Conservation (phyloP, 2,329 filamentous ascomycete genomes). For the Hysterium pulicare region DNA sequence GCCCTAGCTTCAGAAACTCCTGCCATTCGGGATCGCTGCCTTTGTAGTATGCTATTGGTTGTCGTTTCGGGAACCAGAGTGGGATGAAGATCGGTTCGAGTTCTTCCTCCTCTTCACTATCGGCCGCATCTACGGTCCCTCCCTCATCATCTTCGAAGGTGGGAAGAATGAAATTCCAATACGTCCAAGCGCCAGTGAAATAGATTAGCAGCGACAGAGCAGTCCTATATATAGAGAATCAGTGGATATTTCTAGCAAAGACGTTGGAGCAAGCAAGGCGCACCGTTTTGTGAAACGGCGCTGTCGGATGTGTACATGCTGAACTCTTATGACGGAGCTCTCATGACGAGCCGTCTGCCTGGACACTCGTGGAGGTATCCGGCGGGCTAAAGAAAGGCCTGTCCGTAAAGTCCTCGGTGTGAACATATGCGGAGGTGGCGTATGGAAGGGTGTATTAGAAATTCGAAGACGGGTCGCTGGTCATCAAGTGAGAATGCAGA, state of each 20-base stretch:
- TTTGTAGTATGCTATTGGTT: constrained; percentile 44
- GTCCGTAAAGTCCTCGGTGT: constrained; percentile 35
- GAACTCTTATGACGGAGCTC: constrained; percentile 27
- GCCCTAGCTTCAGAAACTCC: no score
- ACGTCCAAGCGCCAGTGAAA: constrained; percentile 10
- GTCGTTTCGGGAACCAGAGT: constrained; percentile 43
- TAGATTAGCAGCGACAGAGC: constrained; percentile 7
- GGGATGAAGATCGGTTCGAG: constrained; percentile 46
- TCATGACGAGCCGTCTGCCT: constrained; percentile 28
- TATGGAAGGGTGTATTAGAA: no score
- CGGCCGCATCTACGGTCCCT: constrained; percentile 18
- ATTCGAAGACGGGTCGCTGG: no score
- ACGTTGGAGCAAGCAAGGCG: no score
- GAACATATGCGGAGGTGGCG: constrained; percentile 32
- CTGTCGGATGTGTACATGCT: constrained; percentile 41
- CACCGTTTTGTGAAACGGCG: constrained; percentile 36
- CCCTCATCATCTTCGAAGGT: constrained; percentile 16
- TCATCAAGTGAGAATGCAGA: no score
- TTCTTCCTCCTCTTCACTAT: constrained; percentile 24
- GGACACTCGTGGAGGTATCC: constrained; percentile 19
- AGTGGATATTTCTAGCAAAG: no score
- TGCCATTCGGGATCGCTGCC: constrained; percentile 55
- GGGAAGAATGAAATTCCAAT: constrained; percentile 16
- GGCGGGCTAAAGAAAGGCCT: constrained; percentile 34
- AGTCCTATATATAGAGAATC: constrained; percentile 7